Evolutionary conservation across 129 eudicot genomes (phyloP).

Genomic region (Helianthus tuberosus): DNA sequence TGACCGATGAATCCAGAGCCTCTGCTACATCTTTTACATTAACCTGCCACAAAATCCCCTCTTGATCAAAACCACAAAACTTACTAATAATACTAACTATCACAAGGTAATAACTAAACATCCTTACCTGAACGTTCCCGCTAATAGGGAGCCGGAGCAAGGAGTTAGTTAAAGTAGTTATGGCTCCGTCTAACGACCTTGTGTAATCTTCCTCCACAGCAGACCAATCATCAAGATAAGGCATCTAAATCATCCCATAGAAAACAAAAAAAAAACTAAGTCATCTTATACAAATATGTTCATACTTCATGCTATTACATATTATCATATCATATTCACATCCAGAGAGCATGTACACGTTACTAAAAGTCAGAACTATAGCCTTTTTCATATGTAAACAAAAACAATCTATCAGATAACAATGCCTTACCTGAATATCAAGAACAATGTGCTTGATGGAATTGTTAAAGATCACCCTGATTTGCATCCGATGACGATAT

Average conservation of each 20-base stretch:
- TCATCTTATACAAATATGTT: neutral
- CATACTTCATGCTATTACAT: neutral
- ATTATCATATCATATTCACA: conserved; percentile 7
- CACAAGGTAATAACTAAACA: neutral
- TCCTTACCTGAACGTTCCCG: conserved; percentile 62
- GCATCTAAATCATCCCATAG: conserved; percentile 47
- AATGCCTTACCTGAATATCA: conserved; percentile 64
- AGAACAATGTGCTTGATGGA: conserved; percentile 51
- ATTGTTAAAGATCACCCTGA: conserved; percentile 43
- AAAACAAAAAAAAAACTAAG: neutral
- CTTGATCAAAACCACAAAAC: conserved; percentile 3
- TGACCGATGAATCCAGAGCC: conserved; percentile 55
- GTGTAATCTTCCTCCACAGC: conserved; percentile 67
- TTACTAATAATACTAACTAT: neutral
- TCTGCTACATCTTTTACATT: conserved; percentile 58
- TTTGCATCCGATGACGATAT: conserved; percentile 47
- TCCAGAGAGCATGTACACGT: neutral
- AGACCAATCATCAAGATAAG: conserved; percentile 77
- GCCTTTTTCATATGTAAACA: neutral
- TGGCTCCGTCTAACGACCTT: conserved; percentile 52
- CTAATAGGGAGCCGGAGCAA: conserved; percentile 68
- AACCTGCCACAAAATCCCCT: conserved; percentile 41
- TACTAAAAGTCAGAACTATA: conserved; percentile 6
- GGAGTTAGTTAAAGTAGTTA: conserved; percentile 56
- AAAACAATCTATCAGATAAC: neutral